phyloP scores from a whole-genome alignment of 257 asterid species.

The Rehmannia glutinosa region DNA sequence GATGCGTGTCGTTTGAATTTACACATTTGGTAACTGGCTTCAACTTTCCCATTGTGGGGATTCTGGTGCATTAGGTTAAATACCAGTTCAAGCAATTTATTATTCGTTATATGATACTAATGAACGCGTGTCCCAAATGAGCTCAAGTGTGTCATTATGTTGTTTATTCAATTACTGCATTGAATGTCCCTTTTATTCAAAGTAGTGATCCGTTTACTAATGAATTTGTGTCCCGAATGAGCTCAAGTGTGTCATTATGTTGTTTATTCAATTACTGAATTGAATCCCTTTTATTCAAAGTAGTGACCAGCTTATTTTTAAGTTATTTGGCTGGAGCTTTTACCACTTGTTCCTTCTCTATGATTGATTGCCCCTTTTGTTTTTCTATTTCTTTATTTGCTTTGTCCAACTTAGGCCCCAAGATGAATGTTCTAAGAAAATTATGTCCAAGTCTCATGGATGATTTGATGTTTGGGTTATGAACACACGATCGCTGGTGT shows the following conservation, averaged over 20 bases:
- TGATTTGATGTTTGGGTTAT: background rate
- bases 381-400: background rate
- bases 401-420: background rate
- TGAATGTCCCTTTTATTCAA: background rate
- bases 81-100: background rate
- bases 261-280: background rate
- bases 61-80: background rate
- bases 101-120: background rate
- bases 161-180: background rate
- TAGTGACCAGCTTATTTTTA: background rate
- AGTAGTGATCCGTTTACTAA: background rate
- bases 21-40: background rate
- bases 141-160: background rate
- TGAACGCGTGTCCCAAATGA: background rate
- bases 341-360: background rate
- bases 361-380: background rate
- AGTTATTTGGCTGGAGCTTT: background rate
- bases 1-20: conserved; percentile 9
- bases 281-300: background rate
- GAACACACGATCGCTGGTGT: too few species aligned
- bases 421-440: background rate
- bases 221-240: background rate
- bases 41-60: background rate
- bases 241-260: background rate
- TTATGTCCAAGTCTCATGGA: background rate